These are phyloP conservation scores for Starmerella geochares DNA, from an alignment of 805 yeast genomes.

Conservation along the genomic window DNA sequence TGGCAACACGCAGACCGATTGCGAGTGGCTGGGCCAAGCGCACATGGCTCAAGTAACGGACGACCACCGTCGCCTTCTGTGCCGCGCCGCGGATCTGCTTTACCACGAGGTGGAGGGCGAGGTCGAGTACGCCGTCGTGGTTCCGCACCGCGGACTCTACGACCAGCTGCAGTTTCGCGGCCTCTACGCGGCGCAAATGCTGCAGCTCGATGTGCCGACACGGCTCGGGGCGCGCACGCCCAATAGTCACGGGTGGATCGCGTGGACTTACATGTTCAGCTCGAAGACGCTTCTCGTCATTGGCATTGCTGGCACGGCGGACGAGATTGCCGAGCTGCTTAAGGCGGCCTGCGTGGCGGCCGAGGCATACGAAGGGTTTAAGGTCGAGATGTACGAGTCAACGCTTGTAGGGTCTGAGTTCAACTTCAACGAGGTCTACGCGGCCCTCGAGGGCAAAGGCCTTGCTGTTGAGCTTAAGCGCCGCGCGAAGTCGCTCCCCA, in stretches of 20 bases:
- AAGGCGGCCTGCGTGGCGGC: slow-evolving; percentile 11
- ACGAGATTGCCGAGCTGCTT: slow-evolving; percentile 12
- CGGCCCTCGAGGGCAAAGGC: slow-evolving; percentile 9
- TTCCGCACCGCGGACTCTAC: slow-evolving; percentile 18
- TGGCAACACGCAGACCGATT: neutral
- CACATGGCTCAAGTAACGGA: slow-evolving; percentile 6
- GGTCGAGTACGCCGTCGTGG: slow-evolving; percentile 10
- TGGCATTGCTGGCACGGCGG: slow-evolving; percentile 17
- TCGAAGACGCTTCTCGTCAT: slow-evolving; percentile 10
- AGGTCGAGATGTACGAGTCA: slow-evolving; percentile 16
- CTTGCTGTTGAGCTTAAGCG: neutral
- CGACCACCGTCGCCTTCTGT: slow-evolving; percentile 13
- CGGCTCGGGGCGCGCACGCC: slow-evolving; percentile 15
- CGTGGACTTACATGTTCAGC: slow-evolving; percentile 19
- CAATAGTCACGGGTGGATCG: slow-evolving; percentile 20
- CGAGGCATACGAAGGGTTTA: slow-evolving; percentile 4
- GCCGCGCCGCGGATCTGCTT: slow-evolving; percentile 9
- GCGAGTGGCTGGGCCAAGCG: slow-evolving; percentile 1
- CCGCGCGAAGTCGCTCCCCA: slow-evolving; percentile 15
- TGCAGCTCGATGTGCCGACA: slow-evolving; percentile 6
- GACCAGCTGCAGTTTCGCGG: slow-evolving; percentile 17
- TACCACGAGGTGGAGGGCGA: slow-evolving; percentile 9
- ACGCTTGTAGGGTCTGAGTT: slow-evolving; percentile 5
- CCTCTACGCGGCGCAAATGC: slow-evolving; percentile 8
- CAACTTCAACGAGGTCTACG: slow-evolving; percentile 7